These are phyloP conservation scores for Fusarium lyarnte DNA, from an alignment of 2,329 filamentous ascomycete genomes.

Conservation along the genomic window DNA sequence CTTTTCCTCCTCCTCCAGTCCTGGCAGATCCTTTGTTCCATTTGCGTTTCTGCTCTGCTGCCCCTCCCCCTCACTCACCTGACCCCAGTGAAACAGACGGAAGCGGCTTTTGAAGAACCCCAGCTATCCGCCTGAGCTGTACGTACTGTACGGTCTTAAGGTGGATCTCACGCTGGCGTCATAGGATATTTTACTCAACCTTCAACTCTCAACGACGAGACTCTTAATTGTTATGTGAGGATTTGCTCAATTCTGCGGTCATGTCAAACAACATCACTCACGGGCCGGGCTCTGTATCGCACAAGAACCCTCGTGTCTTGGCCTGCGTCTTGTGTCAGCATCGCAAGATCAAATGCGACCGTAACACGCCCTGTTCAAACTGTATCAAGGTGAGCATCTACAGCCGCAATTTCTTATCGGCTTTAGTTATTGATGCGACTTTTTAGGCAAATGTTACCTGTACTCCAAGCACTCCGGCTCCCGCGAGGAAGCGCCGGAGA, in stretches of 20 bases:
- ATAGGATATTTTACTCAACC: slow-evolving; percentile 32
- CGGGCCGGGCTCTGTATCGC: slow-evolving; percentile 32
- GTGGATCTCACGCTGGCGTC: slow-evolving; percentile 30
- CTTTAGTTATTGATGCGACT: neutral
- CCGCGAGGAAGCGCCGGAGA: slow-evolving; percentile 66
- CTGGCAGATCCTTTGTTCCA: neutral
- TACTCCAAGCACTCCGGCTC: slow-evolving; percentile 68
- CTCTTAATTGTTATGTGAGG: slow-evolving; percentile 45
- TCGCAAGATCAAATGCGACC: slow-evolving; percentile 71
- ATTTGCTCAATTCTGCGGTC: slow-evolving; percentile 31
- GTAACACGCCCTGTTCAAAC: slow-evolving; percentile 67
- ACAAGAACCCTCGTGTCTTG: slow-evolving; percentile 58
- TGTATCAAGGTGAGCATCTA: slow-evolving; percentile 63
- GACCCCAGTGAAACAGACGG: slow-evolving; percentile 5
- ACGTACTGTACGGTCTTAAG: neutral
- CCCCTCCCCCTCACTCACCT: slow-evolving; percentile 39
- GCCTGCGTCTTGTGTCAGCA: slow-evolving; percentile 68
- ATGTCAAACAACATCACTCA: slow-evolving; percentile 48
- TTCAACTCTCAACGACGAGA: slow-evolving; percentile 6
- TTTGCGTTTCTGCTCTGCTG: neutral
- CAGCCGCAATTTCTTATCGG: neutral
- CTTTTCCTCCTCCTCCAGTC: neutral
- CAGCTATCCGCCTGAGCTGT: slow-evolving; percentile 9
- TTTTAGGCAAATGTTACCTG: slow-evolving; percentile 66
- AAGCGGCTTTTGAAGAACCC: slow-evolving; percentile 20